Evolutionary conservation across 768 basidiomycete genomes (phyloP), one percentile per base, ranked within the genome.

Genomic region (Exidia glandulosa): DNA sequence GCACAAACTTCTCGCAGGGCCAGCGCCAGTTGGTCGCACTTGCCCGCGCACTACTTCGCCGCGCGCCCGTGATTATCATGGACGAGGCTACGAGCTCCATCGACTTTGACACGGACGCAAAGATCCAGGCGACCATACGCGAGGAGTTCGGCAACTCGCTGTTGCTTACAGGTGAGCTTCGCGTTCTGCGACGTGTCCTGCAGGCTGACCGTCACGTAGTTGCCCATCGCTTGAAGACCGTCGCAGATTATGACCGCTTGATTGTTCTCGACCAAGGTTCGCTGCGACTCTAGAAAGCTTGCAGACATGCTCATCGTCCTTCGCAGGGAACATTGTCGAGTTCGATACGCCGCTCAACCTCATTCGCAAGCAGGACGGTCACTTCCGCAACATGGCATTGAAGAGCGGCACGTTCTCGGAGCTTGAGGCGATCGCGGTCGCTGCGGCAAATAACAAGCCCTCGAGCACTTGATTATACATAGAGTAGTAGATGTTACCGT

Each of bases 1-100:
- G 93, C 0, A 78, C 84, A 32, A 95, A 96, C 74, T 94, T 96
- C 71, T 94, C 90, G 1, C 90, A 93, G 61, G 94, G 94, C 10
- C 93, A 97, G 68, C 72, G 92, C 10, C 94, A 97, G 66, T 74
- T 92, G 16, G 87, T 93, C 58, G 86, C 89, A 1, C 87, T 92
- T 86, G 90, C 90, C 0, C 80, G 90, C 4, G 89, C 90, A 0
- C 74, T 92, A 25, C 75, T 91, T 32, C 76, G 88, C 19, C 79
- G 81, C 6, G 88, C 84, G 66, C 73, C 84, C 13, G 82, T 92
- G 63, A 84, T 92, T 57, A 80, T 92, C 16, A 74, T 91, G 37
- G 90, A 90, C 63, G 89, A 91, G 65, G 90, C 90, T 14, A 91
- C 89, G 6, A 89, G 87, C 61, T 89, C 87, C 66, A 90, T 92